Evolutionary conservation across 2,329 filamentous ascomycete genomes (phyloP).

Genomic region (Aspergillus novofumigatus): DNA sequence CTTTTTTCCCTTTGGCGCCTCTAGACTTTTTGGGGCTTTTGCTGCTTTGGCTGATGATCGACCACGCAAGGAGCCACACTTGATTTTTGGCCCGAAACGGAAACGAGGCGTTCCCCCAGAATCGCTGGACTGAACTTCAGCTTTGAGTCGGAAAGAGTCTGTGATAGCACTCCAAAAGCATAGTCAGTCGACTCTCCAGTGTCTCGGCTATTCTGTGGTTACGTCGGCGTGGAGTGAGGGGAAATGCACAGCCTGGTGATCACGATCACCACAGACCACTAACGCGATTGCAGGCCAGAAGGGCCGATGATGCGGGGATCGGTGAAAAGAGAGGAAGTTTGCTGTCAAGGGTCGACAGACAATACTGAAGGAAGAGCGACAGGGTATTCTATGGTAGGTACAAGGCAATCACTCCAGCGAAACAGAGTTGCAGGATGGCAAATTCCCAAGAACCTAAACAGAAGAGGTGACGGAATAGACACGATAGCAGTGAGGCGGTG

Average conservation of each 20-base stretch:
- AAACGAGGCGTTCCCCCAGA: background rate
- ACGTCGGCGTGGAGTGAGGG: background rate
- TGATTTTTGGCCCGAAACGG: background rate
- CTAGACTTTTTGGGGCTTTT: slow-evolving; percentile 8
- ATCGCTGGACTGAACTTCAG: background rate
- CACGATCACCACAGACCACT: slow-evolving; percentile 4
- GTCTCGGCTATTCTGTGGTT: background rate
- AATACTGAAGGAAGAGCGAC: background rate
- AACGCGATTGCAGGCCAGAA: slow-evolving; percentile 11
- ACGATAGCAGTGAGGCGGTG: slow-evolving; percentile 16
- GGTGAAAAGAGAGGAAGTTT: background rate
- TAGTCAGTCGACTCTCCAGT: background rate
- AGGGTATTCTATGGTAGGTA: background rate
- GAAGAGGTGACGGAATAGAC: slow-evolving; percentile 7
- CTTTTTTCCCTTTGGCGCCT: background rate
- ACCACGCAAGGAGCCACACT: slow-evolving; percentile 17
- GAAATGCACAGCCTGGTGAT: slow-evolving; percentile 5
- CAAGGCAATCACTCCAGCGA: background rate
- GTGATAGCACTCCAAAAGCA: background rate
- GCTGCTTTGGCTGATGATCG: slow-evolving; percentile 19
- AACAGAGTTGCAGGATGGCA: background rate
- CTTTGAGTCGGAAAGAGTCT: background rate
- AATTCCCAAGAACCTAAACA: background rate
- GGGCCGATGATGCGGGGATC: slow-evolving; percentile 12
- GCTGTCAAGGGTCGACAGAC: background rate